Base-by-base conservation (phyloP, 2,329 filamentous ascomycete genomes). In the Blastomyces parvus region DNA sequence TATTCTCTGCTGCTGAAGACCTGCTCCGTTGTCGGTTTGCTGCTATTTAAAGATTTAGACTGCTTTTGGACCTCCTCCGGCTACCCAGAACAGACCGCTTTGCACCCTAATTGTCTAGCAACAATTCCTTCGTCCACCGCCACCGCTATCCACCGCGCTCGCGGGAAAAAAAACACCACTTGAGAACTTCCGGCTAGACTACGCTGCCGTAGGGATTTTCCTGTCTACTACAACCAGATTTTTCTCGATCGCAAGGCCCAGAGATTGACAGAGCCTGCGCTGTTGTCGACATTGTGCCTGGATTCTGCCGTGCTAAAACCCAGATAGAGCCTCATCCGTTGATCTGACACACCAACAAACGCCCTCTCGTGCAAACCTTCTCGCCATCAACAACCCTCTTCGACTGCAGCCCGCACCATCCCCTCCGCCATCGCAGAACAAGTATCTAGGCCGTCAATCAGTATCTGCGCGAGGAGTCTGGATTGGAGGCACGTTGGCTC, bases 111-210 rank as follows among this genome's bases (percentile, higher is more conserved):
- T 38, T 44, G 22, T 52, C 46, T 6, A 50, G 30, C 59, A 50
- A 52, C 59, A 60, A 60, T 60, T n/a, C 38, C 55, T 64, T 58
- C 38, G 36, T 42, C 53, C 46, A 61, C 58, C 19, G 64, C 53
- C 53, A 64, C 52, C 46, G 46, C 13, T 19, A 30, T 50, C 36
- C 14, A 30, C 42, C 52, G 11, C 58, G 27, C 25, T 27, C 17
- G 17, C 19, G 14, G 17, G 13, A 11, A 36, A 55, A 50, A 61
- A 52, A 38, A 38, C 33, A 36, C 8, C 8, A 17, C 40, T 44
- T 27, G 36, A 46, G 7, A 46, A 14, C 40, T 17, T 27, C 40
- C 40, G 7, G 57, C 57, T 30, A 59, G 25, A 36, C 56, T 58
- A 40, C 56, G n/a, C 56, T 44, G 30, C 36, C 1, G n/a, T 42